Conservation (phyloP, 2,329 filamentous ascomycete species). For the Microdochium nivale region DNA sequence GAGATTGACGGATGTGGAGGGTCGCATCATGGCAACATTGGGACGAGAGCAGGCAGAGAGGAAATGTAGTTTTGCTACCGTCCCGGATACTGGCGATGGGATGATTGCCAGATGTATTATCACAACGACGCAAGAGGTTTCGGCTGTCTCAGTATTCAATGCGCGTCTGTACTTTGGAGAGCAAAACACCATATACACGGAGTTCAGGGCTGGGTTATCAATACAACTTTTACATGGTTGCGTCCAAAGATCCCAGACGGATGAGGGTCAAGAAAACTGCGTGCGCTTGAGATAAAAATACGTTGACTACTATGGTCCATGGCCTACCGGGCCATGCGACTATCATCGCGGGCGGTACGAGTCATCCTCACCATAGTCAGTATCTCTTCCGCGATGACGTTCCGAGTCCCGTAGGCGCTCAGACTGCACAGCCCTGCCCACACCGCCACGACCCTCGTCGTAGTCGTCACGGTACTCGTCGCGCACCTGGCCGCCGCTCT, state of each 20-base stretch:
- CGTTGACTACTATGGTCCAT: constrained; percentile 1
- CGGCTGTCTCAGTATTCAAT: neutral
- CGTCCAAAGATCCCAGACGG: too few relatives aligned
- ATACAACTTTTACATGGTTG: too few relatives aligned
- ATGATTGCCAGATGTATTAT: neutral
- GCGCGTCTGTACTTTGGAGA: neutral
- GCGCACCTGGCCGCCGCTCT: constrained; percentile 91
- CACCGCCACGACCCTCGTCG: constrained; percentile 86
- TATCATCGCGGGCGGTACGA: constrained; percentile 46
- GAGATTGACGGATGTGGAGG: neutral
- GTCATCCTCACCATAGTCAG: constrained; percentile 45
- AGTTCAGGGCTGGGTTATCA: neutral
- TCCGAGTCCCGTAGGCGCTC: constrained; percentile 37
- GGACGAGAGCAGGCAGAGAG: neutral
- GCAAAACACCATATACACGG: neutral
- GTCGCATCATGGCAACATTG: too few relatives aligned
- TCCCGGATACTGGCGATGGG: neutral
- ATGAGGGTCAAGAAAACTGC: too few relatives aligned
- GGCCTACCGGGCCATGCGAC: constrained; percentile 4
- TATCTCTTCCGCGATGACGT: constrained; percentile 21
- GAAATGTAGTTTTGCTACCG: neutral
- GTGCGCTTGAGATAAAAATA: too few relatives aligned
- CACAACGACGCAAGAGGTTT: neutral
- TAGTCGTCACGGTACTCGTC: constrained; percentile 98
- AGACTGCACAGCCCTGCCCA: constrained; percentile 64